Evolutionary conservation across 345 rosid genomes (phyloP), one percentile per base, ranked within the genome.

Genomic region (Heritiera littoralis): DNA sequence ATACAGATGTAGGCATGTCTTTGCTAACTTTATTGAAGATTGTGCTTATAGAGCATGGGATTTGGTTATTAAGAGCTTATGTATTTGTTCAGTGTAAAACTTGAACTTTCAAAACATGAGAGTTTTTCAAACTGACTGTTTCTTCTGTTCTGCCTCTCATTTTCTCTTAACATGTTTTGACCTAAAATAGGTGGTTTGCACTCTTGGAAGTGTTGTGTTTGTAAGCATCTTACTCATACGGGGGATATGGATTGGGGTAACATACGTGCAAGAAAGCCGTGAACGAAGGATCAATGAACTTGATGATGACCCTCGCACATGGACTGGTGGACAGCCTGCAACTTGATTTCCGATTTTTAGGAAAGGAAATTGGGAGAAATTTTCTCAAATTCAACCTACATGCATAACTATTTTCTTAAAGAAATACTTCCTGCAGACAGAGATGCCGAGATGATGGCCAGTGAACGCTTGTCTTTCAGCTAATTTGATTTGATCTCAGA

Each of bases 211-310:
- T 28, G 80, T 84, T 18, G 95, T 92, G 68, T 89, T 90, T 51
- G 87, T 82, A 51, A 92, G 93, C 87, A 89, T 92, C 81, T 83
- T 92, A 80, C 85, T 92, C 20, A 84, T 90, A 60, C 92, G 92
- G 0, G 91, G 90, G 51, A 81, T 88, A 66, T 90, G 92, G 96
- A 64, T 85, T 0, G 90, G 84, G 9, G 72, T 90, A 43, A 52
- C 84, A 9, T 89, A 86, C 79, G 61, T 89, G 66, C 96, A 89
- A 83, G 93, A 90, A 65, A 81, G 80, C 79, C 90, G 86, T 52
- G 61, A 60, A 49, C 78, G 51, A 8, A 73, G 70, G 80, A 58
- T 77, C 35, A 86, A 80, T 20, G 86, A 79, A 59, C 64, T 48
- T 7, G 84, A 86, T 14, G 88, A 80, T 35, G 91, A 84, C 30